Percentiles rank a stretch among this genome's conserved stretches.
phyloP scores from a whole-genome alignment of 805 yeast species.

The Candida ascalaphidarum region DNA sequence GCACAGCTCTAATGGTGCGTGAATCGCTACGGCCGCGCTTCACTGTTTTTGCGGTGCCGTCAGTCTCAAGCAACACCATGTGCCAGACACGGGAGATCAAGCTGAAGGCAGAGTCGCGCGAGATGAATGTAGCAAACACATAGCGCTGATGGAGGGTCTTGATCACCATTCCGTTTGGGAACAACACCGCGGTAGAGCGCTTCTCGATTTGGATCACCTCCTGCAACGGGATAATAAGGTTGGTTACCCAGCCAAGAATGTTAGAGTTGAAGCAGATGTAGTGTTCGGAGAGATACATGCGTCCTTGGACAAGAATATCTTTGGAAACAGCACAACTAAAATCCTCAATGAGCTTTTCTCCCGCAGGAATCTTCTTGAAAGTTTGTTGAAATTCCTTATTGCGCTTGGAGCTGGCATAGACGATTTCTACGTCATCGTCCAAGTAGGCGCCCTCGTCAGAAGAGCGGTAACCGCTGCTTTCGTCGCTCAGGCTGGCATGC shows the following conservation, averaged over 20 bases:
- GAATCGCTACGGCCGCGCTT: background rate
- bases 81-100: conserved; percentile 69
- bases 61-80: conserved; percentile 21
- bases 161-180: conserved; percentile 80
- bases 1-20: background rate
- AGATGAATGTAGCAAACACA: conserved; percentile 78
- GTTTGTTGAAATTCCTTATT: conserved; percentile 69
- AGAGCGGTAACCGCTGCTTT: background rate
- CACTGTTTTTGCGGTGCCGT: conserved; percentile 4
- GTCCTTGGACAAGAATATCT: conserved; percentile 83
- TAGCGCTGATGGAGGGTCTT: conserved; percentile 59
- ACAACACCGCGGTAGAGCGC: conserved; percentile 77
- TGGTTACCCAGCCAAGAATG: conserved; percentile 86
- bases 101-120: conserved; percentile 70
- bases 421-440: conserved; percentile 5
- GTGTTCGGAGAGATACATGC: conserved; percentile 71
- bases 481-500: too few species aligned
- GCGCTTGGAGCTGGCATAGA: conserved; percentile 8
- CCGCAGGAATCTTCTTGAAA: conserved; percentile 58
- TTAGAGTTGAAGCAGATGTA: conserved; percentile 82
- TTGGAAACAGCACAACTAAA: conserved; percentile 84
- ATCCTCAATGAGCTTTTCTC: conserved; percentile 75
- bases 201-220: conserved; percentile 73
- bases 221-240: conserved; percentile 57
- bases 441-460: conserved; percentile 3